These are phyloP conservation scores for Oryza glaberrima DNA, from an alignment of 176 grass and related monocot genomes.

Conservation along the genomic window DNA sequence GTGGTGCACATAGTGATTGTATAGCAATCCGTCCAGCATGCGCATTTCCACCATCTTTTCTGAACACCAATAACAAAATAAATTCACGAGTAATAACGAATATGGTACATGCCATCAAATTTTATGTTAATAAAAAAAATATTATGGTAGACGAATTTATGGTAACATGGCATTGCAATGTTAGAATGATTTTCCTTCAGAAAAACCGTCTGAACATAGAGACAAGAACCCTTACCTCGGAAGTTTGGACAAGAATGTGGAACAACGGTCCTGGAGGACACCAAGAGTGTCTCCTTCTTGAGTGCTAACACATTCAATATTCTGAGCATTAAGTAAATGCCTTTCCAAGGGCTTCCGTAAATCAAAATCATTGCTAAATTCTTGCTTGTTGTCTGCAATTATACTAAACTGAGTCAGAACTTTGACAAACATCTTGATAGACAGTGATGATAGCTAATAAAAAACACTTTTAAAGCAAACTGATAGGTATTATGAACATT, in stretches of 20 bases:
- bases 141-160: neutral
- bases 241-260: constrained; percentile 73
- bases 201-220: constrained; percentile 20
- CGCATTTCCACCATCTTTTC: constrained; percentile 64
- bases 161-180: neutral
- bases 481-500: neutral
- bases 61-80: constrained; percentile 42
- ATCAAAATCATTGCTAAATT: constrained; percentile 95
- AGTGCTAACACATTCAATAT: constrained; percentile 77
- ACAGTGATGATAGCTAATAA: neutral
- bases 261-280: constrained; percentile 49
- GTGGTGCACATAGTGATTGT: constrained; percentile 86
- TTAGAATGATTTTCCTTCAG: neutral
- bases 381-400: constrained; percentile 72
- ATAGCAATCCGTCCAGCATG: constrained; percentile 80
- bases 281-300: constrained; percentile 57
- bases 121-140: neutral
- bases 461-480: constrained; percentile 7
- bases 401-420: constrained; percentile 7
- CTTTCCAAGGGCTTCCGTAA: constrained; percentile 83
- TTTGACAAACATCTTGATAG: neutral
- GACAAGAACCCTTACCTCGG: constrained; percentile 46
- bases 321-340: constrained; percentile 59
- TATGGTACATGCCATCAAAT: neutral
- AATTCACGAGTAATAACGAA: constrained; percentile 3